Percentiles rank a stretch among this genome's conserved stretches.
phyloP scores from a whole-genome alignment of 2,329 filamentous ascomycete genomes.

The Dothideomycetes sp. region DNA sequence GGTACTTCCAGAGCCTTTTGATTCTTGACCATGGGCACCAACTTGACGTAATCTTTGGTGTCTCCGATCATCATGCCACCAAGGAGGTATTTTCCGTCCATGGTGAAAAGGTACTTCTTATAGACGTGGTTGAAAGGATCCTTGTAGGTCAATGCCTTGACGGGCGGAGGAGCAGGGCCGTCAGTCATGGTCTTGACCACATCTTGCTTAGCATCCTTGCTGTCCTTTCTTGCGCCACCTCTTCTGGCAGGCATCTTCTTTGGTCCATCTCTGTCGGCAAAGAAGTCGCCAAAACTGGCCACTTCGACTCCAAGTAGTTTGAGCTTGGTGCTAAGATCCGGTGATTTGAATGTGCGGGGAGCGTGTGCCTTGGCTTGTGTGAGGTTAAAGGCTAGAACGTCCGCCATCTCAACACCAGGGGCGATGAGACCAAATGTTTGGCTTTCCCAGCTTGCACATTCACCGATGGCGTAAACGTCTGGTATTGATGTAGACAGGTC shows the following conservation, averaged over 20 bases:
- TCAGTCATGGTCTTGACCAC: slow-evolving; percentile 46
- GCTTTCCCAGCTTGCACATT: slow-evolving; percentile 82
- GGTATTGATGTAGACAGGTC: slow-evolving; percentile 60
- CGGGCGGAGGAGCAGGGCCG: slow-evolving; percentile 48
- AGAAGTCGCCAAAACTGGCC: slow-evolving; percentile 89
- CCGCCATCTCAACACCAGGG: slow-evolving; percentile 86
- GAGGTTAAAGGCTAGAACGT: slow-evolving; percentile 82
- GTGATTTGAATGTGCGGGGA: slow-evolving; percentile 63
- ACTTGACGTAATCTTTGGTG: slow-evolving; percentile 79
- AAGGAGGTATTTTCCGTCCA: slow-evolving; percentile 80
- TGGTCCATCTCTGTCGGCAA: slow-evolving; percentile 77
- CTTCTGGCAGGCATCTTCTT: slow-evolving; percentile 58
- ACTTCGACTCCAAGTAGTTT: slow-evolving; percentile 87
- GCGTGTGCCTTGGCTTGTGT: slow-evolving; percentile 69
- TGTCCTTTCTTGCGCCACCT: slow-evolving; percentile 38
- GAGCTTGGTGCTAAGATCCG: slow-evolving; percentile 83
- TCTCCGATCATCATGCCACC: slow-evolving; percentile 98
- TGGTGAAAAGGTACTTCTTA: slow-evolving; percentile 87
- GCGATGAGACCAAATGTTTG: slow-evolving; percentile 85
- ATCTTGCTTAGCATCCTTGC: slow-evolving; percentile 29
- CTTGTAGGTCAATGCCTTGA: slow-evolving; percentile 79
- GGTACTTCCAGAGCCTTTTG: slow-evolving; percentile 70
- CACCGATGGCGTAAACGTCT: slow-evolving; percentile 78
- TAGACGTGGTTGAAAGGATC: slow-evolving; percentile 84
- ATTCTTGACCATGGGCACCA: slow-evolving; percentile 78